Percentiles rank a stretch among this genome's conserved stretches.
These are phyloP conservation scores for Scedosporium aurantiacum DNA, from an alignment of 2,329 filamentous ascomycete species.

Conservation along the genomic window DNA sequence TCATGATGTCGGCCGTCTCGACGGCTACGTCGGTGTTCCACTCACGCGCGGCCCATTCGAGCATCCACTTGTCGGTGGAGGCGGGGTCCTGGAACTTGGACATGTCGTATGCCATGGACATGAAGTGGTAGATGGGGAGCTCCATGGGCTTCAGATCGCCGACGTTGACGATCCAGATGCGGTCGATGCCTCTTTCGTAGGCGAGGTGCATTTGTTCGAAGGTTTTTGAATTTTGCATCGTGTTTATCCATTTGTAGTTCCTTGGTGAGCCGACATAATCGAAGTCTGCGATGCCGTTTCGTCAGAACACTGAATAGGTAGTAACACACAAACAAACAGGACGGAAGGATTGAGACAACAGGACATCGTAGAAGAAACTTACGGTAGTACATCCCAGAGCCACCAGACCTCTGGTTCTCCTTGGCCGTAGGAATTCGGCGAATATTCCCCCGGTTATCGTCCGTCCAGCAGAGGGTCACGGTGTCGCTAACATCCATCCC, in stretches of 20 bases:
- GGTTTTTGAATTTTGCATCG: conserved; percentile 49
- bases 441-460: conserved; percentile 54
- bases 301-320: background rate
- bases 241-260: conserved; percentile 52
- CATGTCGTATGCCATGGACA: conserved; percentile 58
- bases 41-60: conserved; percentile 44
- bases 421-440: conserved; percentile 44
- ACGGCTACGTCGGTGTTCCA: conserved; percentile 38
- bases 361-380: conserved; percentile 24
- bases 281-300: conserved; percentile 21
- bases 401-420: conserved; percentile 46
- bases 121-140: conserved; percentile 55
- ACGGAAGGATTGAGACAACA: background rate
- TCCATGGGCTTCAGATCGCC: conserved; percentile 55
- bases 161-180: conserved; percentile 60
- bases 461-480: conserved; percentile 51
- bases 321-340: background rate
- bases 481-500: conserved; percentile 50
- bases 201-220: conserved; percentile 49
- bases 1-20: conserved; percentile 42
- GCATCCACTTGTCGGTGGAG: conserved; percentile 44
- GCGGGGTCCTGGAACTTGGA: conserved; percentile 38
- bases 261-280: conserved; percentile 39
- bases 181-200: conserved; percentile 43
- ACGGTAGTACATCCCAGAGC: conserved; percentile 54